Conservation (phyloP, 2,329 filamentous ascomycete species). For the Fusarium mangiferae region DNA sequence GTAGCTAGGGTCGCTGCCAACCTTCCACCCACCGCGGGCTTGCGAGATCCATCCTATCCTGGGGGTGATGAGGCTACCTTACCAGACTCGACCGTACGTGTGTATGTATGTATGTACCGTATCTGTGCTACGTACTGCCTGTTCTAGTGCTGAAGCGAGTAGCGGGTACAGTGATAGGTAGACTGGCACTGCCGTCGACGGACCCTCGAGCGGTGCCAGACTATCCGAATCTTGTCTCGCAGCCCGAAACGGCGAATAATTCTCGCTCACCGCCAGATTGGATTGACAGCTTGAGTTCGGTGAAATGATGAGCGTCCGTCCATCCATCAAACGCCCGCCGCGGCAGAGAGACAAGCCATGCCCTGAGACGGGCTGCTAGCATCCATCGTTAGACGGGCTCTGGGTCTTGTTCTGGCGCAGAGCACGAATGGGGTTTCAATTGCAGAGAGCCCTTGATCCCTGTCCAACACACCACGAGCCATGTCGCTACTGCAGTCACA, state of each 20-base stretch:
- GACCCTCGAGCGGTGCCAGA: conserved; percentile 34
- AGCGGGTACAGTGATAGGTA: conserved; percentile 2
- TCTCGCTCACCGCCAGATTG: conserved; percentile 44
- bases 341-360: conserved; percentile 32
- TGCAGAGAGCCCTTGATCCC: conserved; percentile 41
- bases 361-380: conserved; percentile 30
- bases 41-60: conserved; percentile 14
- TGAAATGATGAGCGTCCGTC: conserved; percentile 28
- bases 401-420: conserved; percentile 11
- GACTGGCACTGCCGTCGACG: conserved; percentile 24
- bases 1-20: conserved; percentile 34
- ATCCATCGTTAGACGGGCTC: conserved; percentile 27
- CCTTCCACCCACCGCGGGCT: conserved; percentile 20
- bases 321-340: conserved; percentile 34
- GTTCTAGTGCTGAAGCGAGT: conserved; percentile 21
- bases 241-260: conserved; percentile 9
- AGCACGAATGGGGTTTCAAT: conserved; percentile 45
- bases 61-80: conserved; percentile 31
- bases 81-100: conserved; percentile 22
- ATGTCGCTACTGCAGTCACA: conserved; percentile 44
- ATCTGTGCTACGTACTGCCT: background rate
- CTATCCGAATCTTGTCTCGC: conserved; percentile 28
- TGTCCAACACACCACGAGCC: conserved; percentile 44
- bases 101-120: background rate
- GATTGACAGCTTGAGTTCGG: conserved; percentile 22